Base-by-base conservation (phyloP, 2,329 filamentous ascomycete genomes). In the Claviceps digitariae region DNA sequence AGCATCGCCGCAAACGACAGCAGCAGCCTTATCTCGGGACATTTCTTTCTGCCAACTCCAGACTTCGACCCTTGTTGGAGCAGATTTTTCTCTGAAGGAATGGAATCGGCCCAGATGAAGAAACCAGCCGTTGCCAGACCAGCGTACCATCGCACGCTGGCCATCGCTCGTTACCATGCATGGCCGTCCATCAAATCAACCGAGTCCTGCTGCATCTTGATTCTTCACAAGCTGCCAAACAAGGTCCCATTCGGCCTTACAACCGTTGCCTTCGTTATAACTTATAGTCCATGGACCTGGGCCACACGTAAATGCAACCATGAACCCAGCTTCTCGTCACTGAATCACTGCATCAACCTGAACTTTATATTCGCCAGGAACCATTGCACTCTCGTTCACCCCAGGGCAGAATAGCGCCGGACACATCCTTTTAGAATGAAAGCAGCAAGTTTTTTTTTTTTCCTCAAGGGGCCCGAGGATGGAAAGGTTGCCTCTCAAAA, bases 1-100 rank as follows among this genome's bases (percentile, higher is more conserved):
- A 15, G 34, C 47, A 50, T 43, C 34, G 38, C 21, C 20, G 41
- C 21, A 45, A 45, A 51, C 45, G 13, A 46, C 27, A 44, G 23
- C 27, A 44, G 23, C 45, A 52, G 31, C 45, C 51, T 48, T 52
- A 52, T 52, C 51, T 52, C 45, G 36, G 44, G 25, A 40, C 27
- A 5, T 31, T 41, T 29, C 27, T 8, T 29, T 44, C 10, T 43
- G 40, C 40, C 20, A 43, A 21, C 10, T 13, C 8, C n/a, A 21
- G 20, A 20, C 40, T 21, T 20, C 41, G 20, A 21, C 21, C 40
- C 21, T 20, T 20, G 9, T 10, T 6, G 20, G 9, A 20, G 27
- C 5, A 34, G 5, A 34, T 34, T 9, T 2, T 7, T 9, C 10
- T 40, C 13, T 31, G 31, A 40, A 38, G 29, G 25, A 23, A 13